Evolutionary conservation across 352 stramenopile genomes (phyloP), one percentile per base, ranked within the genome.

Genomic region (Phytophthora podocarpi): DNA sequence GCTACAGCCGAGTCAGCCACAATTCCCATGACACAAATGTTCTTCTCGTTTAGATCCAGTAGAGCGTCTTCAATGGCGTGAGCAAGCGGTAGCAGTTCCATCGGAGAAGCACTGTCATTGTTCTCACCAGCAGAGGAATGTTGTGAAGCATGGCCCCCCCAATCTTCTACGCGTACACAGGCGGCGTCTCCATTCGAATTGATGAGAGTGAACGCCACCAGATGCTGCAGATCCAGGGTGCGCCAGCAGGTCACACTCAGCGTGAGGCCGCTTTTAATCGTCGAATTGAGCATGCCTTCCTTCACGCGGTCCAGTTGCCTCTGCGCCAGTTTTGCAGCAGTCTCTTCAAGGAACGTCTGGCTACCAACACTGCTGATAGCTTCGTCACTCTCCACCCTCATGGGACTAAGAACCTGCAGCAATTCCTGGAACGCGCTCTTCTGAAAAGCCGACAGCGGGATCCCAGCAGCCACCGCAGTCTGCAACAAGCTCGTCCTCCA

Each of bases 221-320:
- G 45, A 27, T 90, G 64, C 66, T 91, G 80, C 4, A 77, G 51
- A 54, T 89, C 74, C 30, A 88, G 61, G 4, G 82, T 90, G 13
- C 56, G 60, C 85, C 85, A 94, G 48, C 65, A 84, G 30, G 84
- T 85, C 34, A 93, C 50, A 47, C 85, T 95, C 20, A 95, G 61
- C 26, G 80, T 93, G 23, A 95, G 77, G 0, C 82, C 84, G 36
- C 82, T 81, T 41, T 92, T 95, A 64, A 91, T 86, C 5, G 78
- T 91, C 40, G 81, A 91, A 43, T 94, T 90, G 13, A 87, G 67
- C 80, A 87, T 92, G 12, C 80, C 81, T 78, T 95, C 82, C 39
- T 93, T 91, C 21, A 95, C 78, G 16, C 81, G 85, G 26, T 91
- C 78, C 11, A 92, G 57, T 57, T 95, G 85, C n/a, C 63, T 49